Evolutionary conservation across 805 yeast species (phyloP), one percentile per base, ranked within the genome.

Genomic region (Barnettozyma vustinii): DNA sequence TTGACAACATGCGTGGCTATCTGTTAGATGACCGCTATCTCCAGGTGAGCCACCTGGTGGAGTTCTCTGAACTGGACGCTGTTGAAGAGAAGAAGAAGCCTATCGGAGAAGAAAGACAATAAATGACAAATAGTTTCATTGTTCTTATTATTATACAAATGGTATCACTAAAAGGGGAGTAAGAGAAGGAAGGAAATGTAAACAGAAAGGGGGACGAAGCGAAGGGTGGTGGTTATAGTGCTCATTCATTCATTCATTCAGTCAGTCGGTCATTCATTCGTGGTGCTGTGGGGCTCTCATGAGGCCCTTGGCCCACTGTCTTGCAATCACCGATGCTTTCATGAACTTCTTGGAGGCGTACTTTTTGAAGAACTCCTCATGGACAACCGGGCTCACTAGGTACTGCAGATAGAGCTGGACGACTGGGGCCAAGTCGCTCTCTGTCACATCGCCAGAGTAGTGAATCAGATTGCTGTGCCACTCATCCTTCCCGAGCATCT

Each of bases 311-410:
- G 91, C 94, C 94, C 94, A 86, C 64, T 84, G 86, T 63, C 92
- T 77, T 53, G 94, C 84, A 49, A 84, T 73, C 18, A 85, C 78
- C 49, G 89, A 81, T 25, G 90, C 94, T 67, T 88, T 87, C 84
- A 94, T 80, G 63, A 84, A 90, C 65, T 87, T 84, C 63, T 89
- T 81, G 30, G 94, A 80, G 43, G 96, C 92, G 64, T 94, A 94
- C 69, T 94, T 94, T 63, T 86, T 87, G 73, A 89, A 90, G 62
- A 92, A 89, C 65, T 89, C 96, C 62, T 88, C 96, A 68, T 91
- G 96, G 50, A 81, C 83, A 46, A 90, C 87, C 10, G 96, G 96
- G 42, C 84, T 76, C 40, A 82, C 79, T 54, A 86, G 67, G 65
- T 87, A 92, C 62, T 84, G 87, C 65, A 87, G 75, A 53, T 92